Evolutionary conservation across 2,329 filamentous ascomycete genomes (phyloP).

Genomic region (Exophiala sp.): DNA sequence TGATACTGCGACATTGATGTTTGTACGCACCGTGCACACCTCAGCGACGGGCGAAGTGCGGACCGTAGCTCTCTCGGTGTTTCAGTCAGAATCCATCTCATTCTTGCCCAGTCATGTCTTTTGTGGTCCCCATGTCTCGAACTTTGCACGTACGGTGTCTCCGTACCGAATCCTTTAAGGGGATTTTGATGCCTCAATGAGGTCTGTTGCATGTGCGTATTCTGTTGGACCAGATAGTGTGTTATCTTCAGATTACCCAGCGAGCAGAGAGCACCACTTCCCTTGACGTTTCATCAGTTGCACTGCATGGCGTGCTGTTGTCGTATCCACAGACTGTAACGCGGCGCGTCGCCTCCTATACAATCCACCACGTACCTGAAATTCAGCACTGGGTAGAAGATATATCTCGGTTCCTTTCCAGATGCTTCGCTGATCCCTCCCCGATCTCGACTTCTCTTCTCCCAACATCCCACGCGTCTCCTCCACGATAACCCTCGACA

Average conservation of each 20-base stretch:
- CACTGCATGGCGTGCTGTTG: background rate
- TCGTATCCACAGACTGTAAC: background rate
- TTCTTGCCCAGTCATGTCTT: too few species aligned
- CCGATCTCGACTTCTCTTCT: conserved; percentile 5
- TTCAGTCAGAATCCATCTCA: too few species aligned
- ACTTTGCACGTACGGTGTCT: too few species aligned
- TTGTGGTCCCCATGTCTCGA: too few species aligned
- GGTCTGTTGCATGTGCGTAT: background rate
- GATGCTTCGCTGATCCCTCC: conserved; percentile 7
- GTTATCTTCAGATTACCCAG: too few species aligned
- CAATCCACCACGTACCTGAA: background rate
- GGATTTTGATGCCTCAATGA: background rate
- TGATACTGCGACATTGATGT: too few species aligned
- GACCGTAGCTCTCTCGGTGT: too few species aligned
- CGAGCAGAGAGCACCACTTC: background rate
- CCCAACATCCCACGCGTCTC: too few species aligned
- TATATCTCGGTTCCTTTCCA: conserved; percentile 3
- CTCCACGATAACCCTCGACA: too few species aligned
- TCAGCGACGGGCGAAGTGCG: too few species aligned
- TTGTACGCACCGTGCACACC: too few species aligned
- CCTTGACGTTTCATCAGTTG: background rate
- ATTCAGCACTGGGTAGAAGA: background rate
- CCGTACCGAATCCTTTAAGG: background rate
- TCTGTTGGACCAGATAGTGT: background rate
- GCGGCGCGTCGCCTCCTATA: background rate